Conservation (phyloP, 257 asterid genomes). For the Nemophila menziesii region DNA sequence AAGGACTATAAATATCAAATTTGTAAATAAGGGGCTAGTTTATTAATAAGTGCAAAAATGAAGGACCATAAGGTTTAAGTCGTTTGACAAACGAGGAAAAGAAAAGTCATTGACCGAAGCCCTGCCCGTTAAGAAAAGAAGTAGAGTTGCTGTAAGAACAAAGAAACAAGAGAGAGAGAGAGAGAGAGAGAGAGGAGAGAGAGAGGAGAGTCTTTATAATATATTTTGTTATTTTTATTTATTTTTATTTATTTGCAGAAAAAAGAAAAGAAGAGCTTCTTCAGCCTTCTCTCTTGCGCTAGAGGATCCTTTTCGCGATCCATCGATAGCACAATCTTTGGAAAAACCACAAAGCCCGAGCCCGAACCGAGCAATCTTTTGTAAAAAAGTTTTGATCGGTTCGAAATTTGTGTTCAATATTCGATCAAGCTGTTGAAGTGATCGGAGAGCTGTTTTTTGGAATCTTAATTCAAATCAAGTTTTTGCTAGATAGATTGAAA, state of each 20-base stretch:
- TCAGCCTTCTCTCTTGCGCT: neutral
- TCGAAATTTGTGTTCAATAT: neutral
- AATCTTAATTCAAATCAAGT: neutral
- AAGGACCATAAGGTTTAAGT: no score
- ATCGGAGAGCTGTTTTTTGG: neutral
- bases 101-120: neutral
- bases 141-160: neutral
- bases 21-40: no score
- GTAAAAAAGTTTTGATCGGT: slow-evolving; percentile 9
- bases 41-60: no score
- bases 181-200: slow-evolving; percentile 10
- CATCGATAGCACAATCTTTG: slow-evolving; percentile 6
- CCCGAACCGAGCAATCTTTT: slow-evolving; percentile 2
- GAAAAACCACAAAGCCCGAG: neutral
- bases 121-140: neutral
- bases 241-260: neutral
- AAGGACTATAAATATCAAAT: no score
- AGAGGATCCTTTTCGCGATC: slow-evolving; percentile 13
- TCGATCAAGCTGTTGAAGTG: slow-evolving; percentile 4
- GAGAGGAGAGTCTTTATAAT: slow-evolving; percentile 4
- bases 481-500: neutral
- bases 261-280: neutral
- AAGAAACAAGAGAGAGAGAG: slow-evolving; percentile 5
- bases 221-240: neutral
- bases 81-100: no score